A percentile compares a stretch with the other conserved stretches of the same genome.
Conservation (phyloP, 2,329 filamentous ascomycete species). For the Penicillium sp. region DNA sequence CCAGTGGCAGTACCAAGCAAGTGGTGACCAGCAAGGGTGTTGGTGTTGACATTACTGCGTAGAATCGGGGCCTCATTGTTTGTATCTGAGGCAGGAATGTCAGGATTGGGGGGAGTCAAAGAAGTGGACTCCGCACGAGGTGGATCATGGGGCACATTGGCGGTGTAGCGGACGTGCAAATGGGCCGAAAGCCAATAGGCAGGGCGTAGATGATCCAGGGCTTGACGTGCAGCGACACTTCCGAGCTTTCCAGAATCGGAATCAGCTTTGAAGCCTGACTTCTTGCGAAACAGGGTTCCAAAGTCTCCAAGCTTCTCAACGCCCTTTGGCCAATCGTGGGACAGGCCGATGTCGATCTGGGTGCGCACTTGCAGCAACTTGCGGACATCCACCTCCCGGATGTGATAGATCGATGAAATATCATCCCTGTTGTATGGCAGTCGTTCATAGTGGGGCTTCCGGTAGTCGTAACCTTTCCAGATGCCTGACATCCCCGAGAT, state of each 20-base stretch:
- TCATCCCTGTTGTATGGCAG: constrained; percentile 79
- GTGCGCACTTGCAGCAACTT: constrained; percentile 82
- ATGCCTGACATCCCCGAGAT: constrained; percentile 92
- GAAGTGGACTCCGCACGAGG: constrained; percentile 18
- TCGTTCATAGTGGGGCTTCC: constrained; percentile 77
- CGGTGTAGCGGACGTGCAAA: constrained; percentile 83
- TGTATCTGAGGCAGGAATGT: not conserved
- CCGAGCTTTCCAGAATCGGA: constrained; percentile 74
- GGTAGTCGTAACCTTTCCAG: constrained; percentile 89
- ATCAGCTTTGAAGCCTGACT: constrained; percentile 73
- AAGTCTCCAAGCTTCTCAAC: constrained; percentile 78
- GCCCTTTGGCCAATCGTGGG: constrained; percentile 90
- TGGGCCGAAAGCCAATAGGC: constrained; percentile 92
- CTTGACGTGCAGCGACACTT: constrained; percentile 73
- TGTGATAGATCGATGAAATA: constrained; percentile 80
- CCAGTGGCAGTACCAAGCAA: not conserved
- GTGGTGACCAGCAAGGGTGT: not conserved
- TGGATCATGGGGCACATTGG: constrained; percentile 52
- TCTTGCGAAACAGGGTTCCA: constrained; percentile 66
- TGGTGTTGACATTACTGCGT: not conserved
- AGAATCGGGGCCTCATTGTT: not conserved
- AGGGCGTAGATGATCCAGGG: constrained; percentile 79
- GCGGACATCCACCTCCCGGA: constrained; percentile 84
- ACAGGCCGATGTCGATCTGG: constrained; percentile 86
- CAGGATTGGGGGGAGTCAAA: not conserved